Evolutionary conservation across 2,329 filamentous ascomycete genomes (phyloP), one percentile per base, ranked within the genome.

Genomic region (Ascocoryne sarcoides): DNA sequence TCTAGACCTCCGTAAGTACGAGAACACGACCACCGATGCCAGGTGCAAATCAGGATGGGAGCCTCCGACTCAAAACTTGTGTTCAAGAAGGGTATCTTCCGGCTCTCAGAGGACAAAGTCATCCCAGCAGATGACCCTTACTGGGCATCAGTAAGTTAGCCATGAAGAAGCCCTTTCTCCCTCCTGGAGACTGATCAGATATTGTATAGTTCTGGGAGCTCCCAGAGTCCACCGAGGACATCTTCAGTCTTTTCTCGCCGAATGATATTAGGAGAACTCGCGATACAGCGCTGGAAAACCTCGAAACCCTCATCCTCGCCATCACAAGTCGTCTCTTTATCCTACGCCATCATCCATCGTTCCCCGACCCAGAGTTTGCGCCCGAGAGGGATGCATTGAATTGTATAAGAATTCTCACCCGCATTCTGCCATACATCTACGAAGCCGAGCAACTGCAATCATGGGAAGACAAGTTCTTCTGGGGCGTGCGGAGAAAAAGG

Each of bases 61-160:
- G 90, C 90, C 61, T 95, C 90, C 66, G 90, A 96, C 69, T 96
- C 90, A 58, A 96, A 96, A 75, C 80, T 96, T 60, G 87, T 90
- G 60, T 96, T 98, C 75, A 96, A 95, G 68, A 86, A 94, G 67
- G 90, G 89, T 66, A 94, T 96, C 68, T 95, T 96, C 70, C 80
- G 84, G 60, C 78, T 98, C 44, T 92, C 88, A n/a, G 88, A 95
- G 62, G 84, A 94, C 62, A 79, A 81, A 51, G 74, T 84, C 61
- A 95, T 96, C 59, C 74, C 87, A 45, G 79, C 87, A 42, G 83
- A 92, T 64, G 87, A 95, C 67, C 72, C 79, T 14, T 95, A 95
- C 68, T 98, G 92, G 92, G 81, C 84, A 49, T 85, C 86, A 61
- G 88, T 93, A 66, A 59, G 83, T 70, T 42, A 34, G 33, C 29